Conservation (phyloP, 2,329 filamentous ascomycete genomes). For the Epichloe baconii region DNA sequence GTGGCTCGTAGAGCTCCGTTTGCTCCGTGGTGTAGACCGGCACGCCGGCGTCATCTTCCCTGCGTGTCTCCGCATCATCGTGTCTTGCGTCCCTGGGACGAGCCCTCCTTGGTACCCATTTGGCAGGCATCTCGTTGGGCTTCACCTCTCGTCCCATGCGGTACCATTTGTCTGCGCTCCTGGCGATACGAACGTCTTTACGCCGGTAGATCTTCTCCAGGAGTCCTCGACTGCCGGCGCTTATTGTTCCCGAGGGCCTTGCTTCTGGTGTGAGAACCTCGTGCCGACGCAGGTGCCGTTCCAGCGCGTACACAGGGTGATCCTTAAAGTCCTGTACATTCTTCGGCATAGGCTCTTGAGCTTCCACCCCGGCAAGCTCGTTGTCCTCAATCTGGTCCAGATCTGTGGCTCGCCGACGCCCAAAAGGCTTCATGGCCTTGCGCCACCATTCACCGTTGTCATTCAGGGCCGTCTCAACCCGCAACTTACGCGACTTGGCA, state of each 20-base stretch:
- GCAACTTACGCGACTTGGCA: conserved; percentile 69
- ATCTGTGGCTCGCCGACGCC: conserved; percentile 33
- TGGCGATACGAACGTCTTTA: conserved; percentile 63
- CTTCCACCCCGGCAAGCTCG: conserved; percentile 57
- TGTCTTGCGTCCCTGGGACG: conserved; percentile 14
- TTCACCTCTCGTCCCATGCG: conserved; percentile 71
- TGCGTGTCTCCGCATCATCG: conserved; percentile 15
- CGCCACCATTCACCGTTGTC: conserved; percentile 40
- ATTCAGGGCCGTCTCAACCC: conserved; percentile 54
- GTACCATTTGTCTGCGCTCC: conserved; percentile 83
- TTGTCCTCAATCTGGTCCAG: conserved; percentile 75
- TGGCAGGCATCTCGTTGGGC: conserved; percentile 66
- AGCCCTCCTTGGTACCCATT: conserved; percentile 47
- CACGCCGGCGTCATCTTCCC: conserved; percentile 27
- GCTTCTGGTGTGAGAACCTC: conserved; percentile 66
- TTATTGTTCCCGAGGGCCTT: conserved; percentile 64
- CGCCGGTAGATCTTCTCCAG: conserved; percentile 75
- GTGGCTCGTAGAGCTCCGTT: conserved; percentile 61
- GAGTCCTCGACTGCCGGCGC: conserved; percentile 45
- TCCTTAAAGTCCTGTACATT: conserved; percentile 81
- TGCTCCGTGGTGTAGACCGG: conserved; percentile 50
- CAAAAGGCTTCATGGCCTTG: conserved; percentile 35
- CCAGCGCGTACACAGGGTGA: conserved; percentile 72
- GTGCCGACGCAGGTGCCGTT: conserved; percentile 70
- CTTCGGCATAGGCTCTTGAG: conserved; percentile 70